Evolutionary conservation across 495 filamentous ascomycete genomes (phyloP), one percentile per base, ranked within the genome.

Genomic region (Penicillium pancosmium): DNA sequence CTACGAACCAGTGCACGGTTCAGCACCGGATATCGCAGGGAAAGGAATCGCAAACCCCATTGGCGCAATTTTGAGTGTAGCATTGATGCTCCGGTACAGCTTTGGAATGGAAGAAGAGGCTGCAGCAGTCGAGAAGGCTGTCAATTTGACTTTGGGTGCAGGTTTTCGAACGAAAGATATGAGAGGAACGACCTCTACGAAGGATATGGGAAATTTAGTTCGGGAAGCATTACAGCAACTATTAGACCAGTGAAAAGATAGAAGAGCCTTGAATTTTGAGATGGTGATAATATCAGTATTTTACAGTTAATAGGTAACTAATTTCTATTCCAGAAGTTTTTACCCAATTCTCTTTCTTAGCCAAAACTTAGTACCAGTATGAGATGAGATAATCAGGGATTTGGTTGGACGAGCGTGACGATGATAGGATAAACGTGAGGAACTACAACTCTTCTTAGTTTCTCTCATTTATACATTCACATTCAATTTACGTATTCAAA

Each of bases 1-100:
- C 73, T 95, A 94, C 78, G 91, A 95, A 78, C 91, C 91, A 53
- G 91, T 95, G 63, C 91, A 95, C 73, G 91, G 91, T 55, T 92
- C 89, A 21, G 91, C 91, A 16, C 91, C 91, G 16, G 91, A 95
- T 73, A 95, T 95, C 63, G 91, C 91, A 33, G 91, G 91, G 67
- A 91, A 91, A 80, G 82, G 82, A 9, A 82, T 91, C 18, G 90
- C 91, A 55, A 93, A 93, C 78, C 90, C 91, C 16, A 92, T 90
- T 35, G 90, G 88, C 25, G 79, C 92, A 44, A 79, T 93, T 27
- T 80, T 93, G 58, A 86, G 82, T 67, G 44, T 69, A 18, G 73
- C 71, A 12, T 69, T 75, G 66, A 64, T 77, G 62, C 55, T 77
- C 51, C 27, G 69, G 43, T 77, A 73, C 33, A 66, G 61, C 36